Base-by-base conservation (phyloP, 1,284 basidiomycete genomes). In the Marasmius oreades region DNA sequence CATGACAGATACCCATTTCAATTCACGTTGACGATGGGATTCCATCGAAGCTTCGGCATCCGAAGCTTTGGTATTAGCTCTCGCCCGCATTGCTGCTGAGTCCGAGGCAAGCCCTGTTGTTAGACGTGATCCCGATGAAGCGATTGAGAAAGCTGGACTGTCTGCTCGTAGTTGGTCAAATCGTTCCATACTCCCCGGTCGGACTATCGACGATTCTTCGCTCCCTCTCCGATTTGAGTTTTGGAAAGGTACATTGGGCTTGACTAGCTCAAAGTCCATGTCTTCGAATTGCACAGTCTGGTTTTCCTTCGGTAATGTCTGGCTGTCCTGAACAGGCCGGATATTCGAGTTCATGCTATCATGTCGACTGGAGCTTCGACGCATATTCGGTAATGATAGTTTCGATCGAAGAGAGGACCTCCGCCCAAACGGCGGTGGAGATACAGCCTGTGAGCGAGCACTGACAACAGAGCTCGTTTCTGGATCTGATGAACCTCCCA, bases 181-280 rank as follows among this genome's bases (percentile, higher is more conserved):
- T 5, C 66, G 63, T 0, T 60, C 58, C 46, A 75, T 70, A 66
- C 57, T 69, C 74, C 57, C 65, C 67, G 34, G 69, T 64, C 18
- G 72, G 64, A 12, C 69, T 63, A 14, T 63, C 67, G 53, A 47
- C 1, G 81, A 83, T 56, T 90, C 86, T 55, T 85, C 82, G 62
- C 82, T 83, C 5, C 70, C 69, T 37, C 81, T 73, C 23, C 43
- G 11, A 24, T 23, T 45, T 0, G 77, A 72, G 1, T 75, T 66
- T 33, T 77, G 64, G 22, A 73, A 73, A 0, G 78, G 69, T 6
- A 86, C 63, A 11, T 73, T 76, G 0, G 88, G 89, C 23, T 79
- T 76, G 42, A 92, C 76, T 22, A 91, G 78, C 70, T 91, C 88
- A 63, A 92, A 92, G 64, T 91, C 89, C 75, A 85, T 86, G 63